phyloP scores from a whole-genome alignment of 1,139 yeast genomes.

The Pichia sp. region DNA sequence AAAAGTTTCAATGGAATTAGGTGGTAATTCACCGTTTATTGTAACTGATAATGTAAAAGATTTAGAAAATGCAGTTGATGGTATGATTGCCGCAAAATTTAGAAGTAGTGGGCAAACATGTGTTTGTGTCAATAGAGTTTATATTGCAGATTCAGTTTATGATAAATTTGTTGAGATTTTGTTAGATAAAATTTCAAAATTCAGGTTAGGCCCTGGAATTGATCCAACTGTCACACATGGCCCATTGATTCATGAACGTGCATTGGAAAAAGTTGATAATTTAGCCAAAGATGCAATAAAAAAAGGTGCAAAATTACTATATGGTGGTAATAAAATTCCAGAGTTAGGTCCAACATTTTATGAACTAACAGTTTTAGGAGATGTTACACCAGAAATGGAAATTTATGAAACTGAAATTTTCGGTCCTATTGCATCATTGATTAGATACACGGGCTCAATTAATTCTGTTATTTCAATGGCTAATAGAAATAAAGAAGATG shows the following conservation, averaged over 20 bases:
- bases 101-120: slow-evolving; percentile 79
- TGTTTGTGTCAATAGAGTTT: slow-evolving; percentile 73
- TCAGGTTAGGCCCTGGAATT: slow-evolving; percentile 64
- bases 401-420: slow-evolving; percentile 76
- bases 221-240: slow-evolving; percentile 68
- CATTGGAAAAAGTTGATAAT: slow-evolving; percentile 59
- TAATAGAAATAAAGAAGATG: slow-evolving; percentile 49
- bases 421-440: slow-evolving; percentile 82
- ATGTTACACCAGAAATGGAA: slow-evolving; percentile 57
- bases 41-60: slow-evolving; percentile 75
- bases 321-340: slow-evolving; percentile 59
- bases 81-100: slow-evolving; percentile 62
- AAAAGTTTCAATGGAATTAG: slow-evolving; percentile 80
- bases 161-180: slow-evolving; percentile 50
- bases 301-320: slow-evolving; percentile 62
- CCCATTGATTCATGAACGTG: slow-evolving; percentile 64
- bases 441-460: slow-evolving; percentile 48
- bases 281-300: slow-evolving; percentile 70
- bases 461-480: slow-evolving; percentile 34
- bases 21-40: slow-evolving; percentile 91
- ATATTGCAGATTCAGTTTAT: slow-evolving; percentile 56
- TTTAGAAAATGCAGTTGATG: slow-evolving; percentile 68
- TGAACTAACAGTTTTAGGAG: slow-evolving; percentile 65
- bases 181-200: slow-evolving; percentile 38
- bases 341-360: slow-evolving; percentile 73